These are phyloP conservation scores for Nitzschia palea DNA, from an alignment of 108 stramenopile genomes.

Conservation along the genomic window DNA sequence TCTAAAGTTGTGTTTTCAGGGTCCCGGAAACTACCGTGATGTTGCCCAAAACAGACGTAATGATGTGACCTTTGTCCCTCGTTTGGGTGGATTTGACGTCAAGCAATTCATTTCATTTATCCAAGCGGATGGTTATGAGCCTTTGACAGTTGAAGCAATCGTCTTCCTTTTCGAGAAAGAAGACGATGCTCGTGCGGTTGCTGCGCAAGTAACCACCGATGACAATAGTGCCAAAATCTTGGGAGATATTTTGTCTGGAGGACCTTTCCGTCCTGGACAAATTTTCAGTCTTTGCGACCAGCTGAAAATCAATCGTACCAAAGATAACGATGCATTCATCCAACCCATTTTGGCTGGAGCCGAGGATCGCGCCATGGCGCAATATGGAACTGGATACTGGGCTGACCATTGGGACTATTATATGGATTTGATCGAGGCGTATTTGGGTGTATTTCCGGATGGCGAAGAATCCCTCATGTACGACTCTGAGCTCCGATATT, in stretches of 20 bases:
- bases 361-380: constrained; percentile 76
- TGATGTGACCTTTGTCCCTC: constrained; percentile 88
- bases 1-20: constrained; percentile 36
- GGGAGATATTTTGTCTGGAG: constrained; percentile 62
- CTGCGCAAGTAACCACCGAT: constrained; percentile 55
- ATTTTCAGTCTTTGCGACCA: constrained; percentile 80
- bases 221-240: constrained; percentile 58
- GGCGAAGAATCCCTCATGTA: constrained; percentile 89
- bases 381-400: constrained; percentile 89
- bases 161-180: constrained; percentile 66
- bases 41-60: constrained; percentile 95
- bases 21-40: constrained; percentile 96
- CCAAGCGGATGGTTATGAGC: constrained; percentile 97
- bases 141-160: constrained; percentile 91
- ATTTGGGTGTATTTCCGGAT: constrained; percentile 93
- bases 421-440: constrained; percentile 88
- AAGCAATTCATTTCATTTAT: constrained; percentile 90
- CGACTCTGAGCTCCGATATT: constrained; percentile 85
- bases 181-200: constrained; percentile 59
- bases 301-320: constrained; percentile 60
- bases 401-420: constrained; percentile 91
- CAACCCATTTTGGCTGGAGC: constrained; percentile 69
- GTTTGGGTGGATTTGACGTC: constrained; percentile 86
- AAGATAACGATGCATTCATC: constrained; percentile 60
- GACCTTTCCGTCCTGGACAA: constrained; percentile 93